These are phyloP conservation scores for Colletotrichum godetiae DNA, from an alignment of 2,329 filamentous ascomycete genomes.

Conservation along the genomic window DNA sequence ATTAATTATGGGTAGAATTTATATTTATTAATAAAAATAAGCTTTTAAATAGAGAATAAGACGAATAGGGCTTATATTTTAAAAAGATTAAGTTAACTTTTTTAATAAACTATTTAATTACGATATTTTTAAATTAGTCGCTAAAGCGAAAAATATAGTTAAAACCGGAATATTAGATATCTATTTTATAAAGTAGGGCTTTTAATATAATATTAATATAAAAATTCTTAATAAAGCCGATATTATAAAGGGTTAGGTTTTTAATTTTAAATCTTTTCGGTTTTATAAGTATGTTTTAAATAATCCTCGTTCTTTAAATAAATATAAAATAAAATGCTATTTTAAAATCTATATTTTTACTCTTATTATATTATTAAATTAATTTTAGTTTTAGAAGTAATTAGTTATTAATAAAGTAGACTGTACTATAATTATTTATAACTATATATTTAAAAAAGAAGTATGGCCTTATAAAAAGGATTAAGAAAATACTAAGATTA, in stretches of 20 bases:
- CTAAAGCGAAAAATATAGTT: not conserved
- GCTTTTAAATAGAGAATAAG: too few species aligned
- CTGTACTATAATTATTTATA: not conserved
- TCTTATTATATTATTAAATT: not conserved
- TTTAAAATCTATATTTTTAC: too few species aligned
- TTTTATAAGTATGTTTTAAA: not conserved
- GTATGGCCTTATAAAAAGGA: not conserved
- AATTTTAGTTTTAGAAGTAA: not conserved
- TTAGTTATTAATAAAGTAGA: not conserved
- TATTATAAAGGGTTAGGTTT: not conserved
- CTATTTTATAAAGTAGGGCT: not conserved
- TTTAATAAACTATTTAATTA: not conserved
- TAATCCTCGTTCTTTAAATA: not conserved
- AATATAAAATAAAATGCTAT: accelerated
- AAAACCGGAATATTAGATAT: not conserved
- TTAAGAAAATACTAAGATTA: not conserved
- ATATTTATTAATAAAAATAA: too few species aligned
- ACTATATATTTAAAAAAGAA: not conserved
- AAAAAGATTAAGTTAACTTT: not conserved
- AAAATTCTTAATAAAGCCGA: not conserved
- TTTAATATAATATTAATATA: not conserved
- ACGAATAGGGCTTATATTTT: not conserved
- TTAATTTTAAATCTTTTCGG: not conserved
- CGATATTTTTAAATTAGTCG: accelerated
- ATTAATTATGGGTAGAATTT: accelerated